Conservation (phyloP, 495 filamentous ascomycete genomes). For the Tuber melanosporum region DNA sequence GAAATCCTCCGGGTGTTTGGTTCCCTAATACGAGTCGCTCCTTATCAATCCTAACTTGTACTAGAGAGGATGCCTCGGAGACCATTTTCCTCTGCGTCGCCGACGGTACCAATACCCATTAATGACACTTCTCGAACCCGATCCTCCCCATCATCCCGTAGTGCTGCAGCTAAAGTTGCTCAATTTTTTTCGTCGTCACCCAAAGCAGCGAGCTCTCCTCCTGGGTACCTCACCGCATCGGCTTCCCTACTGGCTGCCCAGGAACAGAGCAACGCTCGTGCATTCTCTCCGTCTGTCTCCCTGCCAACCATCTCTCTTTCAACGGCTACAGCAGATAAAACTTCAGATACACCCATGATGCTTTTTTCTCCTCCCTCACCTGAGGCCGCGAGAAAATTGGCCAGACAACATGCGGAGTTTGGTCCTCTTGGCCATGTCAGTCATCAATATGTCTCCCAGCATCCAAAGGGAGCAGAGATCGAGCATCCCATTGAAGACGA, state of each 20-base stretch:
- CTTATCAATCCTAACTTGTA: background rate
- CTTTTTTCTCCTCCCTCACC: conserved; percentile 89
- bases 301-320: conserved; percentile 90
- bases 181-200: conserved; percentile 62
- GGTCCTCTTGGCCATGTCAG: conserved; percentile 70
- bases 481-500: conserved; percentile 85
- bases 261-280: conserved; percentile 54
- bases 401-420: conserved; percentile 83
- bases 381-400: conserved; percentile 66
- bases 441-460: conserved; percentile 81
- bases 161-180: conserved; percentile 48
- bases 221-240: conserved; percentile 48
- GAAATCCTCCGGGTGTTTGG: background rate
- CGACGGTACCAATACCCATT: conserved; percentile 43
- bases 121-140: conserved; percentile 42
- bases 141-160: conserved; percentile 53
- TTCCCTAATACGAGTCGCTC: background rate
- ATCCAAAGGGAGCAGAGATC: conserved; percentile 64
- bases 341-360: conserved; percentile 41
- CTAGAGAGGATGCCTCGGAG: conserved; percentile 36
- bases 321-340: conserved; percentile 72
- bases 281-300: conserved; percentile 60
- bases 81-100: conserved; percentile 38
- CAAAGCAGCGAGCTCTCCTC: conserved; percentile 57
- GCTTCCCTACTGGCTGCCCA: conserved; percentile 57